Evolutionary conservation across 495 filamentous ascomycete genomes (phyloP), one percentile per base, ranked within the genome.

Genomic region (Cudoniella acicularis): DNA sequence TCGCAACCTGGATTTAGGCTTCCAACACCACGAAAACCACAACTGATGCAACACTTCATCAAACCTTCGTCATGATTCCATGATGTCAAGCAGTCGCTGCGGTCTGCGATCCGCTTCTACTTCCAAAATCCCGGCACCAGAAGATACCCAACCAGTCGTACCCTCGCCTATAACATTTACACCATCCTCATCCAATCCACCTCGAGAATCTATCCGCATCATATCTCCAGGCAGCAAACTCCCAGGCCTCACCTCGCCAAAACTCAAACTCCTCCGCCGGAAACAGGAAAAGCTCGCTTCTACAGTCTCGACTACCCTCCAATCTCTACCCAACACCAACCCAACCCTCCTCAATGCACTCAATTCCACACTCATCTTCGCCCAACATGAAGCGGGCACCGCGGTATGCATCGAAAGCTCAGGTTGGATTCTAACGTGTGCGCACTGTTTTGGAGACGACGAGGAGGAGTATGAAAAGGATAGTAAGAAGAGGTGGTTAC

Each of bases 381-480:
- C 70, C 8, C 72, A 74, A 60, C 60, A 73, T 42, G 70, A 72
- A 54, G 76, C 73, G 17, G 71, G 73, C 10, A 75, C 72, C 9
- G 73, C 76, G 1, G 67, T 76, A 10, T 77, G 72, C 57, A 72
- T 76, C 23, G 58, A 69, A 2, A 25, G 64, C 13, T 18, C 49
- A 10, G 75, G 73, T 13, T 68, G 73, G 59, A 59, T 77, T 9
- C 49, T 77, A 26, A 77, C 72, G 2, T 76, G 73, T 53, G 65
- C 72, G 9, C 74, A 75, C 52, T 77, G 76, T 56, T 65, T 77
- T 25, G 74, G 67, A 9, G 73, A 74, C 49, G 59, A 40, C n/a
- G 55, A 23, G n/a, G 50, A 61, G 18, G 67, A 70, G 41, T 71
- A 69, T 55, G 20, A 27, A 13, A 27, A 52, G 3, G 56, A 59